Conservation (phyloP, 768 basidiomycete species). For the Auriculariales sp. region DNA sequence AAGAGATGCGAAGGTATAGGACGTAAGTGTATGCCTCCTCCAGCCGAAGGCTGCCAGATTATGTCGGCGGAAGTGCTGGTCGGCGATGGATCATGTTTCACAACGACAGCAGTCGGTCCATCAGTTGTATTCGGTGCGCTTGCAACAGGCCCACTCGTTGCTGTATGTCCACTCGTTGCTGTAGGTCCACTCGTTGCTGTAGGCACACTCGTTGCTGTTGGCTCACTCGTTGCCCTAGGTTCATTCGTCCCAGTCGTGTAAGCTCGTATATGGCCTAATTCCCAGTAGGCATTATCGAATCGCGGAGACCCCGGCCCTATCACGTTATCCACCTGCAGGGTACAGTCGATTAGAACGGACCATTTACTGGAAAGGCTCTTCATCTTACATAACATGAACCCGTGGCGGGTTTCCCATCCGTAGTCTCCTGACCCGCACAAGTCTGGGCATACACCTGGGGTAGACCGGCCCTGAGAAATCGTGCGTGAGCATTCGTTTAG, state of each 20-base stretch:
- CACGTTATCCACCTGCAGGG: conserved; percentile 32
- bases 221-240: not conserved
- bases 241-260: conserved; percentile 24
- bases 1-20: no score
- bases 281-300: conserved; percentile 49
- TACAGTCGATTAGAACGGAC: conserved; percentile 4
- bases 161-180: no score
- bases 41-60: no score
- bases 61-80: no score
- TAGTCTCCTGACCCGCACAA: conserved; percentile 16
- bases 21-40: no score
- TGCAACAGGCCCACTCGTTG: no score
- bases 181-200: no score
- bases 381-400: conserved; percentile 18
- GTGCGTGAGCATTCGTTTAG: not conserved
- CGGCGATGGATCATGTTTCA: no score
- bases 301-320: conserved; percentile 38
- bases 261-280: conserved; percentile 49
- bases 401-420: conserved; percentile 12
- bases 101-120: no score
- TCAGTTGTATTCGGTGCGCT: no score
- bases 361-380: conserved; percentile 16
- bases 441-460: conserved; percentile 25
- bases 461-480: conserved; percentile 32
- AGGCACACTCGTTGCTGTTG: no score